A percentile compares a stretch with the other conserved stretches of the same genome.
phyloP scores from a whole-genome alignment of 2,329 filamentous ascomycete species.

The Stachybotrys chartarum region DNA sequence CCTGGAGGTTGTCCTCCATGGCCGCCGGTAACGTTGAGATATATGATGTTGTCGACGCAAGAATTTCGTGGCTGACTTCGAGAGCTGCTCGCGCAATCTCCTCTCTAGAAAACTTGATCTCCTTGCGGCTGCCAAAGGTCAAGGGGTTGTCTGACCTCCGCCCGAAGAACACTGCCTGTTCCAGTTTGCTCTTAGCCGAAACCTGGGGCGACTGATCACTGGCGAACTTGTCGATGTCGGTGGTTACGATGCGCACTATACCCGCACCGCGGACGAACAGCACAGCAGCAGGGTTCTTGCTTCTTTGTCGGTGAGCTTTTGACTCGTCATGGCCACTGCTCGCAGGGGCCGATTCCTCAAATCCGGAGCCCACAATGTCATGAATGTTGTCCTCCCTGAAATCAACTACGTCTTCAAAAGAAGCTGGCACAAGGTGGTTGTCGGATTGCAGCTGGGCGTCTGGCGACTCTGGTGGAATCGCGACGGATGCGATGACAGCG shows the following conservation, averaged over 20 bases:
- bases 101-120: slow-evolving; percentile 57
- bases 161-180: slow-evolving; percentile 92
- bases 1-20: slow-evolving; percentile 72
- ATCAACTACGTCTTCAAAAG: slow-evolving; percentile 82
- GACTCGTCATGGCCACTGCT: slow-evolving; percentile 32
- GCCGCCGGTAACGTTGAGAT: slow-evolving; percentile 68
- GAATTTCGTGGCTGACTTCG: slow-evolving; percentile 71
- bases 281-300: slow-evolving; percentile 56
- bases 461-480: slow-evolving; percentile 59
- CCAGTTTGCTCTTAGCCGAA: slow-evolving; percentile 80
- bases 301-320: slow-evolving; percentile 44
- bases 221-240: slow-evolving; percentile 52
- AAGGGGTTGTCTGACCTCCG: slow-evolving; percentile 76
- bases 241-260: slow-evolving; percentile 50
- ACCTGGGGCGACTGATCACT: slow-evolving; percentile 54
- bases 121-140: slow-evolving; percentile 66
- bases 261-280: slow-evolving; percentile 58
- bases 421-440: slow-evolving; percentile 52
- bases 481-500: slow-evolving; percentile 69
- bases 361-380: slow-evolving; percentile 56
- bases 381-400: slow-evolving; percentile 60
- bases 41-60: slow-evolving; percentile 68
- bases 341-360: slow-evolving; percentile 46
- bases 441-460: slow-evolving; percentile 69
- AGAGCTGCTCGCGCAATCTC: slow-evolving; percentile 74